phyloP scores from a whole-genome alignment of 495 filamentous ascomycete genomes.

The Aspergillus panamensis region DNA sequence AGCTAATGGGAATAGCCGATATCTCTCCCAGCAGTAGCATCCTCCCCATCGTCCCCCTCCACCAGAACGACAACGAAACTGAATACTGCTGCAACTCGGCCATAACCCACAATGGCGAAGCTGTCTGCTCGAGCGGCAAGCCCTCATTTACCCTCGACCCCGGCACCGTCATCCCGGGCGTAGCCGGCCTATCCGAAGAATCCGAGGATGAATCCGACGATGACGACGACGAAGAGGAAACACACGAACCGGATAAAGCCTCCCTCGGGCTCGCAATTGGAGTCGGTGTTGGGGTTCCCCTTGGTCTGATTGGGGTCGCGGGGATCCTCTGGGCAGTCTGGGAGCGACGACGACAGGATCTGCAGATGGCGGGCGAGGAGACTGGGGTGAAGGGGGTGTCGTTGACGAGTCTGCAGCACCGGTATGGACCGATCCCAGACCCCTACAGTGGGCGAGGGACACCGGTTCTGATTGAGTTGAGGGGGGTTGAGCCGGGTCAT shows the following conservation, averaged over 20 bases:
- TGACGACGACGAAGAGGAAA: not conserved
- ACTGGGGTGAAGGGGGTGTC: not conserved
- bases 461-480: not conserved
- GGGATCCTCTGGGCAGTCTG: constrained; percentile 10
- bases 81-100: constrained; percentile 11
- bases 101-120: not conserved
- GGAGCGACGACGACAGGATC: constrained; percentile 11
- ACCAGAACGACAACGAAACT: not conserved
- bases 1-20: not conserved
- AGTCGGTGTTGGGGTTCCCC: constrained; percentile 6
- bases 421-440: constrained; percentile 8
- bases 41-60: constrained; percentile 2
- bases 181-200: constrained; percentile 1
- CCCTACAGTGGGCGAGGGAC: constrained; percentile 4
- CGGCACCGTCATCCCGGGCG: not conserved
- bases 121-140: not conserved
- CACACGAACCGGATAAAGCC: not conserved
- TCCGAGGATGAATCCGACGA: too few species aligned
- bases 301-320: constrained; percentile 2
- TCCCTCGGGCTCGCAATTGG: constrained; percentile 3
- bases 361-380: not conserved
- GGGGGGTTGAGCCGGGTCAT: not conserved
- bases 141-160: not conserved
- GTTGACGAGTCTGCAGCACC: constrained; percentile 4
- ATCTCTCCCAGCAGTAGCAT: not conserved